A percentile compares a stretch with the other conserved stretches of the same genome.
phyloP scores from a whole-genome alignment of 225 moss, liverwort and hornwort species.

The Marchantia paleacea region DNA sequence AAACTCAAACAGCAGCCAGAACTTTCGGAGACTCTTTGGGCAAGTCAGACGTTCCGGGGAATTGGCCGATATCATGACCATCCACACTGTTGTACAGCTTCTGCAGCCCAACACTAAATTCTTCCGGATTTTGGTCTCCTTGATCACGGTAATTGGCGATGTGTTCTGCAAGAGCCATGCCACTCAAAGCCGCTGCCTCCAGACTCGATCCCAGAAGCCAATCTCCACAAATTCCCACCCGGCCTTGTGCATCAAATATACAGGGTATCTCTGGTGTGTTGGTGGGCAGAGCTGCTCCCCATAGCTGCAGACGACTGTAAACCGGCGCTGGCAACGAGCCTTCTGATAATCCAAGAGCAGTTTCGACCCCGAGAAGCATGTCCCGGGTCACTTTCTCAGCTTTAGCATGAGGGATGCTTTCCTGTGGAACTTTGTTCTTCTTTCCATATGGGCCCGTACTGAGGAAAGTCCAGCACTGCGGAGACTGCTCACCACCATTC shows the following conservation, averaged over 20 bases:
- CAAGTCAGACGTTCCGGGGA: constrained; percentile 32
- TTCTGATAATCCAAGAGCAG: constrained; percentile 72
- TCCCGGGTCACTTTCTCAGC: constrained; percentile 73
- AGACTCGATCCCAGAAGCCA: constrained; percentile 95
- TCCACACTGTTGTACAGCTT: constrained; percentile 17
- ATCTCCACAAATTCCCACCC: constrained; percentile 95
- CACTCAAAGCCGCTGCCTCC: constrained; percentile 92
- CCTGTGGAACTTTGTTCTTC: constrained; percentile 93
- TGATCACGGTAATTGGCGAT: constrained; percentile 36
- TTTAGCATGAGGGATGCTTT: constrained; percentile 81
- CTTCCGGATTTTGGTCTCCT: constrained; percentile 14
- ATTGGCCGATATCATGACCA: constrained; percentile 43
- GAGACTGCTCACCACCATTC: constrained; percentile 34
- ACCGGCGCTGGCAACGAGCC: constrained; percentile 69
- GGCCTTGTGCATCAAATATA: constrained; percentile 78
- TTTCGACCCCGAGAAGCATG: constrained; percentile 79
- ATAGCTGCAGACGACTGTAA: constrained; percentile 78
- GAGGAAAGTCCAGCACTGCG: constrained; percentile 95
- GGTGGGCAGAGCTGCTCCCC: constrained; percentile 47
- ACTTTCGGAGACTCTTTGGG: not conserved
- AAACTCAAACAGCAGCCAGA: constrained; percentile 17
- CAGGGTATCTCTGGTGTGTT: constrained; percentile 84
- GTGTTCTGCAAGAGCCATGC: constrained; percentile 88
- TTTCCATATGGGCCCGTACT: constrained; percentile 86
- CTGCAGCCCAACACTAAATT: constrained; percentile 38